phyloP scores from a whole-genome alignment of 1,284 basidiomycete species.

The Veloporphyrellus conicus region DNA sequence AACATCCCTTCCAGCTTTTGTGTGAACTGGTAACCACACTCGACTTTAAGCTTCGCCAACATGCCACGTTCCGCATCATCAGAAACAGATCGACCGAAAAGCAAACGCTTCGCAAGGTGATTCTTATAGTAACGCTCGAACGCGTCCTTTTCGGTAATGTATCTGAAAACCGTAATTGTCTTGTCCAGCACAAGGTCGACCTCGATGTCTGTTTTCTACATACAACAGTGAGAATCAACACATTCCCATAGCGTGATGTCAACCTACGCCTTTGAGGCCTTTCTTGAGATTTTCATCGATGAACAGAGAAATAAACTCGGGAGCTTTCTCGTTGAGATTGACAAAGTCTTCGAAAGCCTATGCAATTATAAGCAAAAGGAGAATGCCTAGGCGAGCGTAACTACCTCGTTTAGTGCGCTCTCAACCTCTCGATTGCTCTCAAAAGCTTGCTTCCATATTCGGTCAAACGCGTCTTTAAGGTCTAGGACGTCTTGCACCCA shows the following conservation, averaged over 20 bases:
- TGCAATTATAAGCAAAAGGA: neutral
- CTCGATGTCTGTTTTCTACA: slow-evolving; percentile 90
- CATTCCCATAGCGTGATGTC: neutral
- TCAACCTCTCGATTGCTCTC: slow-evolving; percentile 76
- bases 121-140: slow-evolving; percentile 98
- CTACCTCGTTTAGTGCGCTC: slow-evolving; percentile 82
- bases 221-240: slow-evolving; percentile 8
- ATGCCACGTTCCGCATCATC: slow-evolving; percentile 98
- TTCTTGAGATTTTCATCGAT: slow-evolving; percentile 97
- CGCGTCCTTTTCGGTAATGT: slow-evolving; percentile 91
- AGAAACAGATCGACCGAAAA: slow-evolving; percentile 83
- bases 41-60: slow-evolving; percentile 96
- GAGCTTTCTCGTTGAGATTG: slow-evolving; percentile 82
- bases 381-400: slow-evolving; percentile 8
- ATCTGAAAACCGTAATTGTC: slow-evolving; percentile 94
- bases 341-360: slow-evolving; percentile 93
- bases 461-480: slow-evolving; percentile 89
- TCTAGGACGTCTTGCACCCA: slow-evolving; percentile 95
- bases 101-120: slow-evolving; percentile 89
- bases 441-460: slow-evolving; percentile 71
- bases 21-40: slow-evolving; percentile 95
- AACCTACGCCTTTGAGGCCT: slow-evolving; percentile 86
- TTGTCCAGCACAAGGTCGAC: slow-evolving; percentile 88
- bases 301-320: slow-evolving; percentile 95
- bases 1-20: slow-evolving; percentile 99